Evolutionary conservation across 208 protist genomes (phyloP).

Genomic region (Plasmodiophora brassicae): DNA sequence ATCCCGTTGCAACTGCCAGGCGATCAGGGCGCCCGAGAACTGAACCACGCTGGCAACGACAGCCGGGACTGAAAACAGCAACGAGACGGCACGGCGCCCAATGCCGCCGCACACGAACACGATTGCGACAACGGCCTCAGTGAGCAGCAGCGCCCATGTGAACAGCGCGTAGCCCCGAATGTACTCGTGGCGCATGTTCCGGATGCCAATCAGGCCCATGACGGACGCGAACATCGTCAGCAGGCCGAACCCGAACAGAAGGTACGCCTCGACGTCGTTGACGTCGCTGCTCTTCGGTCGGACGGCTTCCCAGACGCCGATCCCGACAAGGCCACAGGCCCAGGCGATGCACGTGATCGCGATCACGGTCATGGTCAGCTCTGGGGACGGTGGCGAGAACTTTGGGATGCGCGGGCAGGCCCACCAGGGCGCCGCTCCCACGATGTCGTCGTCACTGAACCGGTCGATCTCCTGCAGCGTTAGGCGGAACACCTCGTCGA

Average conservation of each 20-base stretch:
- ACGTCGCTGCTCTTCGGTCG: not conserved
- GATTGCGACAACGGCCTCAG: not conserved
- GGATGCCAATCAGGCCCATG: not conserved
- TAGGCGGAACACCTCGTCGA: constrained; percentile 20
- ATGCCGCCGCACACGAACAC: not conserved
- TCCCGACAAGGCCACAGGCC: not conserved
- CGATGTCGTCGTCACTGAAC: constrained; percentile 12
- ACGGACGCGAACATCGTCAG: not conserved
- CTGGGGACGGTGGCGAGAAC: not conserved
- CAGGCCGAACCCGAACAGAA: not conserved
- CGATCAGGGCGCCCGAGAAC: not conserved
- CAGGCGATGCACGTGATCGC: not conserved
- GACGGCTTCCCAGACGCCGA: not conserved
- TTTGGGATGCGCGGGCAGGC: not conserved
- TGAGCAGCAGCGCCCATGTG: not conserved
- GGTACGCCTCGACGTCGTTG: not conserved
- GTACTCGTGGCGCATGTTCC: not conserved
- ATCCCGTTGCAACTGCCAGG: constrained; percentile 12
- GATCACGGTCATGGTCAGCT: not conserved
- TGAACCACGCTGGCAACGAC: not conserved
- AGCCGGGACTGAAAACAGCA: not conserved
- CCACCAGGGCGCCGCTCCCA: not conserved
- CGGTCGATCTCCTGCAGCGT: constrained; percentile 30
- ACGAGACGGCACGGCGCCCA: not conserved
- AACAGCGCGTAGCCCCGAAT: not conserved